phyloP scores from a whole-genome alignment of 768 basidiomycete species.

The Serpula lacrymans region DNA sequence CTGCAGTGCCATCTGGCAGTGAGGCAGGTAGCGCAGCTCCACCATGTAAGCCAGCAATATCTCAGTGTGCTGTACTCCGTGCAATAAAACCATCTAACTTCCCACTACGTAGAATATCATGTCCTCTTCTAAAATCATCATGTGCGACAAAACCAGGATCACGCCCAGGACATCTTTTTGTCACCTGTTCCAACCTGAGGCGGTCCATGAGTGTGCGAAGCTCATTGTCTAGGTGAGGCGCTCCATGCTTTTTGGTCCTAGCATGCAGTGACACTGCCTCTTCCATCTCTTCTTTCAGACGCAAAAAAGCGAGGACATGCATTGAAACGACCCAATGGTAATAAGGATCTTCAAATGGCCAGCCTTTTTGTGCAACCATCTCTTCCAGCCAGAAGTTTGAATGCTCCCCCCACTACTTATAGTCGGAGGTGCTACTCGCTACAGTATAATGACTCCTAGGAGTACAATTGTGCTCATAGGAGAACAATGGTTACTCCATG shows the following conservation, averaged over 20 bases:
- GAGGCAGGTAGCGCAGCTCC: no score
- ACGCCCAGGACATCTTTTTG: background rate
- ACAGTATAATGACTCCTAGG: no score
- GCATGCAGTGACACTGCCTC: slow-evolving; percentile 2
- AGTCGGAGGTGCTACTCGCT: no score
- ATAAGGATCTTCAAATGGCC: slow-evolving; percentile 18
- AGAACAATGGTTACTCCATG: no score
- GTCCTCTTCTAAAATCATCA: background rate
- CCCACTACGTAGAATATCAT: background rate
- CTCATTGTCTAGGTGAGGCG: background rate
- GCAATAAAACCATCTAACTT: background rate
- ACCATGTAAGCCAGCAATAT: no score
- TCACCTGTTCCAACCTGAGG: background rate
- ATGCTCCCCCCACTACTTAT: no score
- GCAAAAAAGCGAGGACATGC: slow-evolving; percentile 17
- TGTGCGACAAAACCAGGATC: background rate
- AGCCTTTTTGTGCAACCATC: no score
- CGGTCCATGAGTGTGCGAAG: background rate
- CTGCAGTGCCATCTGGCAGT: no score
- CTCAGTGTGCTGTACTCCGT: no score
- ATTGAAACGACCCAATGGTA: slow-evolving; percentile 19
- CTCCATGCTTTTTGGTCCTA: background rate
- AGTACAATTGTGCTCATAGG: no score
- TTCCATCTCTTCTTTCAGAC: slow-evolving; percentile 19
- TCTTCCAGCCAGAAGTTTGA: slow-evolving; percentile 29